Conservation (phyloP, 176 grass and related monocot genomes). For the Bonia amplexicaulis region DNA sequence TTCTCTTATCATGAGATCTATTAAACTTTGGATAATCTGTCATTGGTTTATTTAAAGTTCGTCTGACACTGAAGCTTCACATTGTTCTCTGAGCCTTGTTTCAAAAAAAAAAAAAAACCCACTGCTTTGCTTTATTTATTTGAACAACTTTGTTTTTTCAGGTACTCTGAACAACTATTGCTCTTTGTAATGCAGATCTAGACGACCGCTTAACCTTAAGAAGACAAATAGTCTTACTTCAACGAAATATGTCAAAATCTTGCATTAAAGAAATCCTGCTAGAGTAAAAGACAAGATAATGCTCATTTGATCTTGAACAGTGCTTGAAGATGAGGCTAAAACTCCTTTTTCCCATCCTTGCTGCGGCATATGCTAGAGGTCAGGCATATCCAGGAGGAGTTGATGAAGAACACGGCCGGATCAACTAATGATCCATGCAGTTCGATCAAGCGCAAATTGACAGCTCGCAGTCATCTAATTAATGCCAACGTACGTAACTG, state of each 20-base stretch:
- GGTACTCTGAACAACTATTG: background rate
- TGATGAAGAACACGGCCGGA: background rate
- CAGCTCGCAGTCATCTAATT: background rate
- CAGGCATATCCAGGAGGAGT: conserved; percentile 25
- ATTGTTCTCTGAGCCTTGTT: background rate
- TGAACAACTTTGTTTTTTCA: background rate
- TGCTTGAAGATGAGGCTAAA: background rate
- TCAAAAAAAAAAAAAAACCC: no score
- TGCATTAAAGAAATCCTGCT: background rate
- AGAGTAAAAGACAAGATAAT: background rate
- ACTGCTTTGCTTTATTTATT: background rate
- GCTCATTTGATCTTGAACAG: background rate
- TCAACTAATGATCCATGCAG: background rate
- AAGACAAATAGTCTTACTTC: background rate
- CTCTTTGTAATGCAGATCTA: background rate
- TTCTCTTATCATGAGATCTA: background rate
- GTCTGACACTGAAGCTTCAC: background rate
- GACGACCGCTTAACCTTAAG: background rate
- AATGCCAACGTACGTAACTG: background rate
- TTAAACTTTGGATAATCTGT: background rate
- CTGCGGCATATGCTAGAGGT: conserved; percentile 26
- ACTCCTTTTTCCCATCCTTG: background rate
- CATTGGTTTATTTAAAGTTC: background rate
- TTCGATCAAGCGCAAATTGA: background rate
- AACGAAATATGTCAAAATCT: background rate